Evolutionary conservation across 371 early-diverging fungal genomes (phyloP).

Genomic region (Basidiobolus meristosporus): DNA sequence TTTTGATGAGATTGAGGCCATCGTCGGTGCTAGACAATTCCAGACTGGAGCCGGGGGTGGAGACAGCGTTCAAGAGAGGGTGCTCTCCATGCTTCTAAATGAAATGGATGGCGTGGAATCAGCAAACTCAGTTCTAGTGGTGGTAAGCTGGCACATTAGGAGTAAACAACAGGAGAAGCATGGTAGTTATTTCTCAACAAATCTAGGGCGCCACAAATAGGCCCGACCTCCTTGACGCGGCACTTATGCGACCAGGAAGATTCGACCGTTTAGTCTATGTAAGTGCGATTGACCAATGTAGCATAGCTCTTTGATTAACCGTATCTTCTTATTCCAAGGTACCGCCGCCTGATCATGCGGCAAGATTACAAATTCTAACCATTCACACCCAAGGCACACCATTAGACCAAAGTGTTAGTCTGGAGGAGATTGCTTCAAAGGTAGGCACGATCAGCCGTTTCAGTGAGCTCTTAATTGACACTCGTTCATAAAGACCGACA

Average conservation of each 20-base stretch:
- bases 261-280: slow-evolving; percentile 87
- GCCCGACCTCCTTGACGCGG: slow-evolving; percentile 89
- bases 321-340: slow-evolving; percentile 12
- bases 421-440: slow-evolving; percentile 33
- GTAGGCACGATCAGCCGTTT: slow-evolving; percentile 10
- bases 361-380: slow-evolving; percentile 63
- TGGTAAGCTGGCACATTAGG: slow-evolving; percentile 24
- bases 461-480: background rate
- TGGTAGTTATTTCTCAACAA: too few species aligned
- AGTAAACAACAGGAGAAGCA: slow-evolving; percentile 2
- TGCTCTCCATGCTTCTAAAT: slow-evolving; percentile 77
- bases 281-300: slow-evolving; percentile 2
- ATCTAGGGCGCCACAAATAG: slow-evolving; percentile 89
- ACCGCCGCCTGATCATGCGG: slow-evolving; percentile 69
- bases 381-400: slow-evolving; percentile 74
- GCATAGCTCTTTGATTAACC: background rate
- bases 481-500: slow-evolving; percentile 30
- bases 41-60: slow-evolving; percentile 29
- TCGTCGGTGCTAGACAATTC: slow-evolving; percentile 77
- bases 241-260: slow-evolving; percentile 86
- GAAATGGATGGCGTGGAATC: slow-evolving; percentile 94
- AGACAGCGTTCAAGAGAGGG: slow-evolving; percentile 74
- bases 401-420: slow-evolving; percentile 42
- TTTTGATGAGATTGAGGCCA: slow-evolving; percentile 95
- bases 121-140: slow-evolving; percentile 51